Conservation (phyloP, 441 rosid genomes). For the Croton setiger region DNA sequence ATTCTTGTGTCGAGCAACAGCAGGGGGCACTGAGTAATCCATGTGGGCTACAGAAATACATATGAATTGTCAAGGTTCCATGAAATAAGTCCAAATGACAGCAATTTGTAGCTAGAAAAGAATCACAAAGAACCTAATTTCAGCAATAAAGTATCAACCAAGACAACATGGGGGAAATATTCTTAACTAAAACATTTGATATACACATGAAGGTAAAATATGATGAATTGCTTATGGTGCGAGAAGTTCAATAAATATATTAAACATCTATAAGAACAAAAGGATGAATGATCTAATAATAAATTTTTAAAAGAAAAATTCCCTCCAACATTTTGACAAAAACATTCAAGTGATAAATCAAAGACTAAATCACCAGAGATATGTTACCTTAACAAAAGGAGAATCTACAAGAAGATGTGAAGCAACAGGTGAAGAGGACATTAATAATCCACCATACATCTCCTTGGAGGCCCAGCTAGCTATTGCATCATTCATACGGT, state of each 20-base stretch:
- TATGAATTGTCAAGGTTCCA: constrained; percentile 10
- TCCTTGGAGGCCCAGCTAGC: constrained; percentile 99
- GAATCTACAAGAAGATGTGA: constrained; percentile 88
- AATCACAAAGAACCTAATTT: not conserved
- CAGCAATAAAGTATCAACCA: not conserved
- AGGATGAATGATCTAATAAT: not conserved
- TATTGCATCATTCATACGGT: constrained; percentile 93
- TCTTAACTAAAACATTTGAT: not conserved
- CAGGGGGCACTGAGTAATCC: constrained; percentile 92
- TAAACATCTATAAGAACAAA: not conserved
- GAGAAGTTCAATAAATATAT: not conserved
- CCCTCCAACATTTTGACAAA: not conserved
- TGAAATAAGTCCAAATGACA: constrained; percentile 1
- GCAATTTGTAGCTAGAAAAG: not conserved
- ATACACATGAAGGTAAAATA: not conserved
- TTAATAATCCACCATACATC: constrained; percentile 83
- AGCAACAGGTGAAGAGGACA: constrained; percentile 67
- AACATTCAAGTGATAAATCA: not conserved
- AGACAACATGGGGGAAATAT: not conserved
- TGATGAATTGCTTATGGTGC: not conserved
- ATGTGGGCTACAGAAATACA: constrained; percentile 63
- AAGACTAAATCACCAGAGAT: not conserved
- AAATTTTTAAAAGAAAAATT: not conserved
- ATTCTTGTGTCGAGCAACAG: constrained; percentile 92
- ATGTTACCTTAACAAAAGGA: constrained; percentile 80